phyloP scores from a whole-genome alignment of 225 moss, liverwort and hornwort genomes.

The Thuidium tamariscinum region DNA sequence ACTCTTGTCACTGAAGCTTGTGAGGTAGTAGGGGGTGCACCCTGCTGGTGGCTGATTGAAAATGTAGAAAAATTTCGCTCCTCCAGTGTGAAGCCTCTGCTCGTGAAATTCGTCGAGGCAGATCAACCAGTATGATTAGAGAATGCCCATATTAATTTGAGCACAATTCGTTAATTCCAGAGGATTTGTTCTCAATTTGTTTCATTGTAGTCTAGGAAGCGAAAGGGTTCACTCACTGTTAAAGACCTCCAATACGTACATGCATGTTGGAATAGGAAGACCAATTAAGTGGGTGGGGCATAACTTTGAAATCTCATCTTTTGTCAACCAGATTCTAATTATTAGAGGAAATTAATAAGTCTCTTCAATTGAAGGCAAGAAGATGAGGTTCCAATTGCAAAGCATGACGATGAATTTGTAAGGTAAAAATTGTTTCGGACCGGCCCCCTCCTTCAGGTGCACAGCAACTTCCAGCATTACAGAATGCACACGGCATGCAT shows the following conservation, averaged over 20 bases:
- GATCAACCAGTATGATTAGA: neutral
- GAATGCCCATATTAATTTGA: neutral
- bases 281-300: no score
- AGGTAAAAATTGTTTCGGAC: neutral
- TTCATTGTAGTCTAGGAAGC: neutral
- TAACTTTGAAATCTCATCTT: neutral
- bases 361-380: neutral
- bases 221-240: neutral
- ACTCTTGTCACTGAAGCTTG: neutral
- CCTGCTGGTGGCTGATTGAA: conserved; percentile 24
- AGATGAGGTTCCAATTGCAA: neutral
- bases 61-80: conserved; percentile 11
- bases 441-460: neutral
- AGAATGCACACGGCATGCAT: neutral
- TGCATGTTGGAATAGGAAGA: neutral
- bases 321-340: neutral
- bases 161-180: neutral
- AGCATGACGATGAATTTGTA: neutral
- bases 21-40: conserved; percentile 12
- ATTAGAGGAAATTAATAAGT: neutral
- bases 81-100: conserved; percentile 15
- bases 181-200: neutral
- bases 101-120: neutral
- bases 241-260: no score
- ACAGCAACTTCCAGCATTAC: neutral